phyloP scores from a whole-genome alignment of 345 rosid species.

The Gossypium sturtianum region DNA sequence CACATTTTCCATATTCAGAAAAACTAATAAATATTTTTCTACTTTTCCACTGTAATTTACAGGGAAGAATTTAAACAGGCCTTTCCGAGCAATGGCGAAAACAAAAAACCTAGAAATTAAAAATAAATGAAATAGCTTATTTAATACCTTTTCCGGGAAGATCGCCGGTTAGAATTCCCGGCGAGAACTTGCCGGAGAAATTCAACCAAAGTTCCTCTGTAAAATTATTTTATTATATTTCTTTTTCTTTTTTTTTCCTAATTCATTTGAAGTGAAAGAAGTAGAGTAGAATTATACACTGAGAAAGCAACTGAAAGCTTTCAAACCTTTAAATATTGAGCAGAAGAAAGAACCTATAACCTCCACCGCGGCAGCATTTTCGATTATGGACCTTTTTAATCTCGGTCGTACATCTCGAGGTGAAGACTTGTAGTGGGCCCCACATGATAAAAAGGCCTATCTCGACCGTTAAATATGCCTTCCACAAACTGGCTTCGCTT shows the following conservation, averaged over 20 bases:
- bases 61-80: neutral
- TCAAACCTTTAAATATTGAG: neutral
- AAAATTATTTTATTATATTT: neutral
- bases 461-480: neutral
- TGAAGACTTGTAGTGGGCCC: neutral
- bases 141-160: slow-evolving; percentile 6
- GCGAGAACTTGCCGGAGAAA: neutral
- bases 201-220: neutral
- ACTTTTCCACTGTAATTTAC: neutral
- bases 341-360: neutral
- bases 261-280: neutral
- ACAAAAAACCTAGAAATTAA: slow-evolving; percentile 6
- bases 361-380: neutral
- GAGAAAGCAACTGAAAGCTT: neutral
- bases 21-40: neutral
- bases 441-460: neutral
- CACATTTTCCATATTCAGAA: neutral
- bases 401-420: neutral
- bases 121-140: neutral
- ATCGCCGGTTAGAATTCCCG: slow-evolving; percentile 2
- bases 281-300: neutral
- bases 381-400: neutral
- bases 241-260: neutral
- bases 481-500: neutral
- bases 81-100: neutral